phyloP scores from a whole-genome alignment of 2,329 filamentous ascomycete genomes.

The Sporothrix schenckii region DNA sequence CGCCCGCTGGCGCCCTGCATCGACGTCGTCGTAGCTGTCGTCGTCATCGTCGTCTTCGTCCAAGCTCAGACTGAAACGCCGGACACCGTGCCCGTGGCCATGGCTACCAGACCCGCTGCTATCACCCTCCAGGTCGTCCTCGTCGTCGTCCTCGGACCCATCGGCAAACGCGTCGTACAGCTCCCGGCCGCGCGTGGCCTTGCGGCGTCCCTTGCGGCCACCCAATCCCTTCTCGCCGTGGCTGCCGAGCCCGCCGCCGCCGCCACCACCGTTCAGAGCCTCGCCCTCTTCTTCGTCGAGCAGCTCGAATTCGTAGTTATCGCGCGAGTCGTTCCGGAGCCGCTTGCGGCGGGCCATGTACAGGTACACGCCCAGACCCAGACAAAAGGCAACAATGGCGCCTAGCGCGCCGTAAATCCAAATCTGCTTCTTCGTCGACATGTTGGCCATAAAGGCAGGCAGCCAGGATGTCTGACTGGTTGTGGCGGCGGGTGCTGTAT shows the following conservation, averaged over 20 bases:
- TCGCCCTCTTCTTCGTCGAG: conserved; percentile 78
- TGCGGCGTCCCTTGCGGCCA: conserved; percentile 49
- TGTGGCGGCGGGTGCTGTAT: conserved; percentile 40
- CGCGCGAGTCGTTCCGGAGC: conserved; percentile 71
- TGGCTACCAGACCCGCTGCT: background rate
- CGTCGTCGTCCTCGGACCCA: conserved; percentile 75
- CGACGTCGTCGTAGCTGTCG: conserved; percentile 48
- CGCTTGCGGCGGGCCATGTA: conserved; percentile 77
- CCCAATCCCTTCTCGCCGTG: conserved; percentile 46
- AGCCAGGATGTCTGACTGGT: conserved; percentile 66
- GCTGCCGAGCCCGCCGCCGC: conserved; percentile 19
- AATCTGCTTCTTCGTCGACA: conserved; percentile 80
- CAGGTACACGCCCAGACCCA: conserved; percentile 78
- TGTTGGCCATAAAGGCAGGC: conserved; percentile 83
- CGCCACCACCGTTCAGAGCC: conserved; percentile 50
- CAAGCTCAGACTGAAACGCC: conserved; percentile 30
- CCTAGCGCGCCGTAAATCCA: conserved; percentile 90
- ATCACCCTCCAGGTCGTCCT: conserved; percentile 49
- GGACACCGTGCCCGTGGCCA: background rate
- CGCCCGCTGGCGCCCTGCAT: background rate
- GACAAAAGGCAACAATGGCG: conserved; percentile 85
- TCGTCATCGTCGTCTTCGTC: conserved; percentile 69
- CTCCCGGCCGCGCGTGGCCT: conserved; percentile 71
- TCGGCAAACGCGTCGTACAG: conserved; percentile 97
- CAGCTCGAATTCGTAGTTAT: conserved; percentile 93